phyloP scores from a whole-genome alignment of 768 basidiomycete species.

The Naganishia vishniacii region DNA sequence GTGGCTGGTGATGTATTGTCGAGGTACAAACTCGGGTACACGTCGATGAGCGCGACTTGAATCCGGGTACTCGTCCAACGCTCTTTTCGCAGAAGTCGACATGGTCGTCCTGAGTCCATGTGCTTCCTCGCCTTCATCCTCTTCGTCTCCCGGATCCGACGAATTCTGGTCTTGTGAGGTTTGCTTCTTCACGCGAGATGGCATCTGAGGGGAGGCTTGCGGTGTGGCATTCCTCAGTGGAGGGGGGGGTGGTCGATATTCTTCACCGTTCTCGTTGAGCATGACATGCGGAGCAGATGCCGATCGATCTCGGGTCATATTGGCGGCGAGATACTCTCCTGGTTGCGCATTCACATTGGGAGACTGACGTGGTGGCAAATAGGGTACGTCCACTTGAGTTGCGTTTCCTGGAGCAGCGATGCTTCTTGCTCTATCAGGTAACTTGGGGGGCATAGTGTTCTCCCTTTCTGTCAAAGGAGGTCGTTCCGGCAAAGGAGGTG shows the following conservation, averaged over 20 bases:
- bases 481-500: neutral
- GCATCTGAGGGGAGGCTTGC: constrained; percentile 25
- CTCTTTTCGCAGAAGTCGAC: constrained; percentile 29
- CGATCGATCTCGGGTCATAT: neutral
- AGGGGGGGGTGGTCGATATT: constrained; percentile 35
- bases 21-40: constrained; percentile 47
- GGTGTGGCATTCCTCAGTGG: constrained; percentile 32
- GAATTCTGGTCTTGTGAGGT: constrained; percentile 29
- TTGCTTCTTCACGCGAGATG: constrained; percentile 23
- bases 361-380: neutral
- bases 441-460: neutral
- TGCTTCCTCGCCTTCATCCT: constrained; percentile 30
- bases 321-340: neutral
- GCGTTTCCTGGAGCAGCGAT: neutral
- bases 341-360: neutral
- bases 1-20: constrained; percentile 32
- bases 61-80: constrained; percentile 51
- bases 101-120: constrained; percentile 25
- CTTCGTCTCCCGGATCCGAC: constrained; percentile 43
- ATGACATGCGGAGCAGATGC: neutral
- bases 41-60: constrained; percentile 51
- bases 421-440: neutral
- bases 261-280: neutral
- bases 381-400: neutral
- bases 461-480: neutral